Evolutionary conservation across 345 rosid species (phyloP), one percentile per base, ranked within the genome.

Genomic region (Arabis alpina): DNA sequence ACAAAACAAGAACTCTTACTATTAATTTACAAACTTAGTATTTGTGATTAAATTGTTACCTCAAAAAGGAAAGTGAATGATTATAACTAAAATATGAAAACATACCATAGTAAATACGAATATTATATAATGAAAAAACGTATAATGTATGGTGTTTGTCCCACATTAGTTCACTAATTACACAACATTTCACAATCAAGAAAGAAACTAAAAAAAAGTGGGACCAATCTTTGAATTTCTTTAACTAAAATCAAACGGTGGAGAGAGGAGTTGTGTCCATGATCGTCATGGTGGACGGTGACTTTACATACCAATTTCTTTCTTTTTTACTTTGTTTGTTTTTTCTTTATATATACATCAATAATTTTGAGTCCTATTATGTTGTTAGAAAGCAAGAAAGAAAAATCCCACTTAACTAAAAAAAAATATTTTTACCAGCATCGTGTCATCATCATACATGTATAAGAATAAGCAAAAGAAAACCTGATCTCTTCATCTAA

Each of bases 231-330:
- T 61, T 48, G 51, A 80, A 54, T 40, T 30, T 34, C 6, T 40
- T 66, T 67, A 49, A 24, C 16, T 76, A 19, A 62, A 36, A 82
- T 84, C 70, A 44, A 24, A 76, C 40, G 76, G 81, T 58, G 79
- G 66, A 71, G 66, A 73, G 63, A 76, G 66, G 43, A 73, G 62
- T 65, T 61, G 79, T 79, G 85, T 79, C 84, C 81, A 77, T 62
- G 83, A 77, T 77, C 74, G 13, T 67, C 80, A 67, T 61, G 78
- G 19, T 12, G 64, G 55, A 40, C 50, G 79, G 76, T 78, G 85
- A 54, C 75, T 64, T 70, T 78, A 62, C 79, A 48, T 61, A 14
- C 79, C 71, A 48, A 48, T 41, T 49, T 57, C 75, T 70, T 75
- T 75, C 53, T 37, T n/a, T 42, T 3, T 30, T 23, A 11, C n/a